These are phyloP conservation scores for Sambucus nigra DNA, from an alignment of 129 eudicot genomes.

Conservation along the genomic window DNA sequence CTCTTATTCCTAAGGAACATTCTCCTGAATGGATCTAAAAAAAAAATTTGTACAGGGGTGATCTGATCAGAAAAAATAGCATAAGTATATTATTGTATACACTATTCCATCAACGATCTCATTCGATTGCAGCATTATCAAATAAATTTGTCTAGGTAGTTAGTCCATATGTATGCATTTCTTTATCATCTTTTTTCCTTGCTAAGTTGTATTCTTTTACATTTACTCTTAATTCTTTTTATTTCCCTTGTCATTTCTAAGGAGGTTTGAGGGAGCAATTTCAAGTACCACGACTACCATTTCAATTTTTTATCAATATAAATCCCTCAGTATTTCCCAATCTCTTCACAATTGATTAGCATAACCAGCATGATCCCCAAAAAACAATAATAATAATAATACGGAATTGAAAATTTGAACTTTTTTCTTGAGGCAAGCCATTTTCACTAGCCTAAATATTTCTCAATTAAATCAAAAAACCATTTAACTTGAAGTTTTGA, in stretches of 20 bases:
- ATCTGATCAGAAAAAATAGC: too few species aligned
- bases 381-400: background rate
- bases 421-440: background rate
- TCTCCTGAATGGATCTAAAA: too few species aligned
- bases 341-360: background rate
- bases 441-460: background rate
- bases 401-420: background rate
- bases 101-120: too few species aligned
- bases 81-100: too few species aligned
- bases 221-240: too few species aligned
- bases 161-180: background rate
- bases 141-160: too few species aligned
- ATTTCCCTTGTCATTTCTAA: background rate
- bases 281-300: background rate
- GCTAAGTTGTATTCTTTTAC: too few species aligned
- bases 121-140: too few species aligned
- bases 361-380: background rate
- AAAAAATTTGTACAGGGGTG: too few species aligned
- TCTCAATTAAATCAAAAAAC: too few species aligned
- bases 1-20: too few species aligned
- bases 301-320: background rate
- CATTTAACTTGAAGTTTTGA: background rate
- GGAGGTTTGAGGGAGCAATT: background rate
- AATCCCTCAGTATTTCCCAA: background rate
- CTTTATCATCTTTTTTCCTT: background rate